Percentiles rank a stretch among this genome's conserved stretches.
Evolutionary conservation across 129 eudicot genomes (phyloP).

Genomic region (Erigeron canadensis): DNA sequence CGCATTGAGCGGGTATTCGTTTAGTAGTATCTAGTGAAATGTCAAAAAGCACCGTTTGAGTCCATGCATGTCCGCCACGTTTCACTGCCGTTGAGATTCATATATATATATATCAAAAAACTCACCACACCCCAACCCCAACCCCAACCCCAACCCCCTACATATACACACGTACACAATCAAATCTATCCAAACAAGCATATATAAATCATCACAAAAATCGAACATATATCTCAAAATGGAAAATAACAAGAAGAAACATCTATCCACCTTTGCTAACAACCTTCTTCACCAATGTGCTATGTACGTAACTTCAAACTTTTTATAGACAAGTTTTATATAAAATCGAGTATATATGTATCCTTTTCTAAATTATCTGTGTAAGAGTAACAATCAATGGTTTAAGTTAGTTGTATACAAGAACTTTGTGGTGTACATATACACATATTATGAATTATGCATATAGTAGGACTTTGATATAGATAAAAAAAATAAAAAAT

Average conservation of each 20-base stretch:
- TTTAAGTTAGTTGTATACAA: no score
- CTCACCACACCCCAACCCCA: neutral
- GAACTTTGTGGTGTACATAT: no score
- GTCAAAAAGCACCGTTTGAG: neutral
- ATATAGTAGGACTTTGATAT: no score
- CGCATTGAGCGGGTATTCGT: no score
- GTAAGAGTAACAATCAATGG: no score
- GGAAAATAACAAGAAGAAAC: conserved; percentile 42
- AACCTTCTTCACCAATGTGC: conserved; percentile 52
- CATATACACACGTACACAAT: neutral
- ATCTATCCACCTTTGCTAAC: conserved; percentile 55
- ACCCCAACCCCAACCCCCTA: no score
- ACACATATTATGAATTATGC: no score
- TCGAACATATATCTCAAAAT: conserved; percentile 5
- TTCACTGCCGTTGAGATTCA: conserved; percentile 24
- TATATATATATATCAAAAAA: conserved; percentile 3
- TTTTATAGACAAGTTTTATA: no score
- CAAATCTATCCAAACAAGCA: neutral
- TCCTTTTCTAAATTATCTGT: no score
- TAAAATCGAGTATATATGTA: no score
- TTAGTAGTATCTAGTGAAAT: neutral
- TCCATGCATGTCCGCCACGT: conserved; percentile 41
- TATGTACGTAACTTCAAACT: conserved; percentile 37
- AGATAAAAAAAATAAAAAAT: no score
- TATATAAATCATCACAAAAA: conserved; percentile 6